A percentile compares a stretch with the other conserved stretches of the same genome.
Conservation (phyloP, 1,284 basidiomycete genomes). For the Xerocomus minutiporus region DNA sequence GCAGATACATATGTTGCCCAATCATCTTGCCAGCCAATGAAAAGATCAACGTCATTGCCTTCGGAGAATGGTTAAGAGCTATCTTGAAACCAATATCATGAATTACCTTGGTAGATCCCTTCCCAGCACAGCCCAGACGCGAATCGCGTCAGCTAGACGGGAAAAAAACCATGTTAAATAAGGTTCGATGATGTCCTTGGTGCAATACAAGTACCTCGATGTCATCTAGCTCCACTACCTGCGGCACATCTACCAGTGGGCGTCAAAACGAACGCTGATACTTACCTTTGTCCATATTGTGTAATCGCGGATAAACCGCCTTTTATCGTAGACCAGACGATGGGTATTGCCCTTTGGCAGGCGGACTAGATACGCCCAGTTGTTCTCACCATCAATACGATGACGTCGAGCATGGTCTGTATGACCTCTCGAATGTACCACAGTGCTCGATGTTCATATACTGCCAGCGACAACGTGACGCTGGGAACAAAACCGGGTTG, state of each 20-base stretch:
- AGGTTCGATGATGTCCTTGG: background rate
- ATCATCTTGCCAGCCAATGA: constrained; percentile 33
- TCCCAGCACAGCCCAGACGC: constrained; percentile 22
- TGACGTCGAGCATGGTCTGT: constrained; percentile 37
- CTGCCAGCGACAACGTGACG: too few species aligned
- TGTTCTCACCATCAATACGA: constrained; percentile 41
- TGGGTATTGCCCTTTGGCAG: constrained; percentile 30
- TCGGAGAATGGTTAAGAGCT: background rate
- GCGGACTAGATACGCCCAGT: constrained; percentile 42
- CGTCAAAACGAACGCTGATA: constrained; percentile 4
- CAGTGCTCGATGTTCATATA: constrained; percentile 17
- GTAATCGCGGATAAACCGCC: constrained; percentile 32
- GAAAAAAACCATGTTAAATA: background rate
- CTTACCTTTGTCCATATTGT: constrained; percentile 37
- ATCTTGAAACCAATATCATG: background rate
- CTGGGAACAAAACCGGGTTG: too few species aligned
- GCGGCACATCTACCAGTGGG: constrained; percentile 1
- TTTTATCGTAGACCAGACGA: constrained; percentile 34
- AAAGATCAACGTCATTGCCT: constrained; percentile 34
- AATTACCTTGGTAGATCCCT: constrained; percentile 29
- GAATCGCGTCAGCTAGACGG: constrained; percentile 27
- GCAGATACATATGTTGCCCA: constrained; percentile 30
- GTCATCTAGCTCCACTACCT: constrained; percentile 32
- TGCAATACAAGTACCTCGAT: constrained; percentile 24
- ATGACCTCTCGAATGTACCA: constrained; percentile 29